Evolutionary conservation across 805 yeast genomes (phyloP).

Genomic region (Alloascoidea africana): DNA sequence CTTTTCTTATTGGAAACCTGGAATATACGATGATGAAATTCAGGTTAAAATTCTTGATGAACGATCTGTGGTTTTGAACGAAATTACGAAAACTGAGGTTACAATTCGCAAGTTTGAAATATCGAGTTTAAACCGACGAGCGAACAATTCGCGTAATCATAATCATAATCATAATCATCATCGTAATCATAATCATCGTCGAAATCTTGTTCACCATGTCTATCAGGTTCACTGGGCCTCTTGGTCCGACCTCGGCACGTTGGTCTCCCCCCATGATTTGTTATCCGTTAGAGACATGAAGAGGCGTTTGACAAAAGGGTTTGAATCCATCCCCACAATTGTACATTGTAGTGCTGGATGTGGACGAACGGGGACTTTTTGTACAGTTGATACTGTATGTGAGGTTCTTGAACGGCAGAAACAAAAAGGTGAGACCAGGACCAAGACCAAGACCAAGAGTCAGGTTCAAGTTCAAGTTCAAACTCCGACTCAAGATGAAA

Average conservation of each 20-base stretch:
- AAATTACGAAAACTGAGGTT: neutral
- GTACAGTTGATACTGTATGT: slow-evolving; percentile 22
- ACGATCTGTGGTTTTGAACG: neutral
- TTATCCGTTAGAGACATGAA: neutral
- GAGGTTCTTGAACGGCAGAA: slow-evolving; percentile 20
- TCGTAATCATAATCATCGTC: too few relatives aligned
- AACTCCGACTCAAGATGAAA: neutral
- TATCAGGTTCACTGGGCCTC: slow-evolving; percentile 61
- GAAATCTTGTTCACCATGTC: slow-evolving; percentile 32
- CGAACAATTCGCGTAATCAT: slow-evolving; percentile 8
- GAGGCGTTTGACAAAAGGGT: neutral
- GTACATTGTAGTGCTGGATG: slow-evolving; percentile 97
- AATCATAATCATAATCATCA: too few relatives aligned
- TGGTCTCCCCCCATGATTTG: slow-evolving; percentile 19
- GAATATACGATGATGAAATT: slow-evolving; percentile 23
- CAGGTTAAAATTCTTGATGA: neutral
- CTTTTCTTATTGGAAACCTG: slow-evolving; percentile 70
- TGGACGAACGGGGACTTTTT: slow-evolving; percentile 90
- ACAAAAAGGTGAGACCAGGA: slow-evolving; percentile 2
- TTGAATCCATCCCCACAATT: slow-evolving; percentile 27
- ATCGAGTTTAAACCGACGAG: slow-evolving; percentile 5
- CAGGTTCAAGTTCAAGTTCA: too few relatives aligned
- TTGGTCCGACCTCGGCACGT: slow-evolving; percentile 82
- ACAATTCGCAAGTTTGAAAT: neutral
- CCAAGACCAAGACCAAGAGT: too few relatives aligned